Evolutionary conservation across 2,329 filamentous ascomycete species (phyloP).

Genomic region (Paraconiothyrium sp.): DNA sequence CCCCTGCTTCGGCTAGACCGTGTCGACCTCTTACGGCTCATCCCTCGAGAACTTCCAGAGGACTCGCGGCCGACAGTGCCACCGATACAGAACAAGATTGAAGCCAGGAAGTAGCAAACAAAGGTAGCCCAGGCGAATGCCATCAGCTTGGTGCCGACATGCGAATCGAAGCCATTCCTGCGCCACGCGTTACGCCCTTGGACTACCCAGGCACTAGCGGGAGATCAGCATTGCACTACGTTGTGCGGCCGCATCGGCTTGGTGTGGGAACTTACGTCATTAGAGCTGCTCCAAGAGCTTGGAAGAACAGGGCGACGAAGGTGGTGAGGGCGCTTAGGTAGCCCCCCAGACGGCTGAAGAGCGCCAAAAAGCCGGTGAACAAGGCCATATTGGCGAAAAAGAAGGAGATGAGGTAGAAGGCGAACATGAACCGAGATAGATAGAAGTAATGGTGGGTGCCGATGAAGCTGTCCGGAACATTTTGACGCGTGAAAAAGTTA

Average conservation of each 20-base stretch:
- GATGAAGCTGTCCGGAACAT: slow-evolving; percentile 64
- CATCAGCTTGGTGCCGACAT: slow-evolving; percentile 73
- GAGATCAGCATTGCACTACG: slow-evolving; percentile 18
- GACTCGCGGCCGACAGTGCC: slow-evolving; percentile 60
- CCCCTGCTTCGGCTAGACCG: slow-evolving; percentile 55
- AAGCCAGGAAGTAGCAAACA: slow-evolving; percentile 71
- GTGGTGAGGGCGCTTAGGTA: slow-evolving; percentile 70
- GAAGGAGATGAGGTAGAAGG: slow-evolving; percentile 85
- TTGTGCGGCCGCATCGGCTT: slow-evolving; percentile 8
- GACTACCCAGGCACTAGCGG: slow-evolving; percentile 70
- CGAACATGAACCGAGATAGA: slow-evolving; percentile 91
- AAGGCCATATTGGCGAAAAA: slow-evolving; percentile 78
- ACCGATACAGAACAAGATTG: slow-evolving; percentile 73
- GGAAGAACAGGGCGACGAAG: slow-evolving; percentile 72
- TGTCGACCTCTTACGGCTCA: slow-evolving; percentile 56
- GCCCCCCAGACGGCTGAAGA: slow-evolving; percentile 75
- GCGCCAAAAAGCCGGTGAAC: slow-evolving; percentile 73
- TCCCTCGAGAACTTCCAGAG: slow-evolving; percentile 29
- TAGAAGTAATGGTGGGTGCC: slow-evolving; percentile 75
- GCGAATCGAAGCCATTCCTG: slow-evolving; percentile 63
- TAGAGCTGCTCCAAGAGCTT: slow-evolving; percentile 71
- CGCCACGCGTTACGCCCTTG: slow-evolving; percentile 74
- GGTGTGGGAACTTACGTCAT: slow-evolving; percentile 72
- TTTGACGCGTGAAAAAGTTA: slow-evolving; percentile 67
- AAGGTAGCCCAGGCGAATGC: slow-evolving; percentile 81